phyloP scores from a whole-genome alignment of 441 rosid genomes.

The Pelargonium australe region DNA sequence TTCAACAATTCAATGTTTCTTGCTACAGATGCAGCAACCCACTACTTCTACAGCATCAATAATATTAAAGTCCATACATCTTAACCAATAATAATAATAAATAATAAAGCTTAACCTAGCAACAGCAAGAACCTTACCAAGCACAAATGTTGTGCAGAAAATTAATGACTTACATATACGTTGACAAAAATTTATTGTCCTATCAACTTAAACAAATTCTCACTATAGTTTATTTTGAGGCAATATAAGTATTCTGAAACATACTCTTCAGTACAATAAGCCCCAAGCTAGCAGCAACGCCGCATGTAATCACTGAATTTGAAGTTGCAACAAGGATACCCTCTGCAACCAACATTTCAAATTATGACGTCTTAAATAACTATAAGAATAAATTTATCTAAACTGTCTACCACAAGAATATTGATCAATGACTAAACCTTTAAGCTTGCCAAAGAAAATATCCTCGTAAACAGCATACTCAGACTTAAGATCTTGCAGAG shows the following conservation, averaged over 20 bases:
- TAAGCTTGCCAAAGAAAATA: slow-evolving; percentile 48
- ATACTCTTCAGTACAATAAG: slow-evolving; percentile 53
- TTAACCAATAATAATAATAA: not conserved
- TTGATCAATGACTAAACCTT: slow-evolving; percentile 35
- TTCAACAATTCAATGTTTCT: not conserved
- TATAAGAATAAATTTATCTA: not conserved
- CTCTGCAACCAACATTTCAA: slow-evolving; percentile 37
- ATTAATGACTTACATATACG: not conserved
- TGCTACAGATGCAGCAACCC: not conserved
- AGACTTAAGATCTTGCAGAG: slow-evolving; percentile 44
- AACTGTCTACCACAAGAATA: not conserved
- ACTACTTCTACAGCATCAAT: not conserved
- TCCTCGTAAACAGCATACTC: slow-evolving; percentile 52
- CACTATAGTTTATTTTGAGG: not conserved
- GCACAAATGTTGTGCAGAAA: not conserved
- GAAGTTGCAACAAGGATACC: slow-evolving; percentile 57
- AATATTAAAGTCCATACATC: not conserved
- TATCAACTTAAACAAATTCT: not conserved
- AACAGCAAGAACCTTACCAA: not conserved
- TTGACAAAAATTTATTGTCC: not conserved
- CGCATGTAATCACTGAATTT: slow-evolving; percentile 47
- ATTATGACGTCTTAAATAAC: not conserved
- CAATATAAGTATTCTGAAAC: slow-evolving; percentile 7
- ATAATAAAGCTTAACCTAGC: not conserved
- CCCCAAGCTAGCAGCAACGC: slow-evolving; percentile 54